These are phyloP conservation scores for Scheffersomyces cryptocercus DNA, from an alignment of 1,139 yeast genomes.

Conservation along the genomic window DNA sequence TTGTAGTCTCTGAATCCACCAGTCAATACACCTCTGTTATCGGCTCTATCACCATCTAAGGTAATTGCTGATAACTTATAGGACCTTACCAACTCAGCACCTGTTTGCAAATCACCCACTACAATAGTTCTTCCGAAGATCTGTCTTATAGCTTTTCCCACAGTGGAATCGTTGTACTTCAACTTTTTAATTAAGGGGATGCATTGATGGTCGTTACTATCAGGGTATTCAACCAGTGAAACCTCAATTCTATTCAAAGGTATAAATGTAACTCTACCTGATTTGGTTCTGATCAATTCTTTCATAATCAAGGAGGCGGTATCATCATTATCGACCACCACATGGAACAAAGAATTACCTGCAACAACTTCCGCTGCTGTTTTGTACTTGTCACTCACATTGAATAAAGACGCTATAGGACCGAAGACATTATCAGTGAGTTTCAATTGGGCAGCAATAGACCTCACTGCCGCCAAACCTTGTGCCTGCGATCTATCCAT, in stretches of 20 bases:
- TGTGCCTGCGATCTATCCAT: constrained; percentile 71
- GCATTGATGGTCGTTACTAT: constrained; percentile 51
- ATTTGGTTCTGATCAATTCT: constrained; percentile 66
- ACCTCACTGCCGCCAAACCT: constrained; percentile 69
- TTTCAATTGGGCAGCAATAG: constrained; percentile 57
- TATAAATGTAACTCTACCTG: constrained; percentile 88
- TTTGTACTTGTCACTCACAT: constrained; percentile 79
- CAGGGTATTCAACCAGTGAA: constrained; percentile 51
- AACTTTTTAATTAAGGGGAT: constrained; percentile 79
- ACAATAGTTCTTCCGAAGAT: constrained; percentile 83
- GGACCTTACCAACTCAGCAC: constrained; percentile 65
- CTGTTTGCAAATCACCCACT: constrained; percentile 67
- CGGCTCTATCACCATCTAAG: constrained; percentile 88
- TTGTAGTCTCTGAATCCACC: constrained; percentile 86
- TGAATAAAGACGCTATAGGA: constrained; percentile 78
- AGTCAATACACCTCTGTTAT: constrained; percentile 76
- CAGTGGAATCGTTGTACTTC: constrained; percentile 51
- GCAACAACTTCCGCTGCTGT: constrained; percentile 88
- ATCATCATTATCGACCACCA: constrained; percentile 85
- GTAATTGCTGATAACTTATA: constrained; percentile 78
- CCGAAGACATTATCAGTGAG: constrained; percentile 71
- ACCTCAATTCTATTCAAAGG: constrained; percentile 72
- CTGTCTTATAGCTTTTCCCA: constrained; percentile 69
- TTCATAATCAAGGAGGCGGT: constrained; percentile 82
- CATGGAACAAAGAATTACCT: constrained; percentile 81